phyloP scores from a whole-genome alignment of 225 moss, liverwort and hornwort species.

The Asterella californica region DNA sequence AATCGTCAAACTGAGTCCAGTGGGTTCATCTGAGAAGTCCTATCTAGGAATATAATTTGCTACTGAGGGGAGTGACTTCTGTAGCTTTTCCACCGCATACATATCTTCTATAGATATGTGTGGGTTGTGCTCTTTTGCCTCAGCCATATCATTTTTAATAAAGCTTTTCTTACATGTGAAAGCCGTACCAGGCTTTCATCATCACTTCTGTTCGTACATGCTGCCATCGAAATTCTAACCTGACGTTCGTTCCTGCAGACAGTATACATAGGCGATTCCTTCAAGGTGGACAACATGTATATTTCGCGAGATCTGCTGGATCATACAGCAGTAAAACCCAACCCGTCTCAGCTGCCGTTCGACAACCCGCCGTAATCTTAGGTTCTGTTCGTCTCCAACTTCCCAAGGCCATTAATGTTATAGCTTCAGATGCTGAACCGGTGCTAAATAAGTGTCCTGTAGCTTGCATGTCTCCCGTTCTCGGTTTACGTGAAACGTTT shows the following conservation, averaged over 20 bases:
- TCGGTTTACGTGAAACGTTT: neutral
- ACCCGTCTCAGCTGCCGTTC: conserved; percentile 7
- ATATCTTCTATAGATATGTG: no score
- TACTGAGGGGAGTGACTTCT: no score
- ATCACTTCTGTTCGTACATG: neutral
- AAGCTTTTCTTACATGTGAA: no score
- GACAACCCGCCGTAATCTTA: conserved; percentile 11
- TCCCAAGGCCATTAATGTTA: neutral
- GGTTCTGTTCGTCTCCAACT: conserved; percentile 12
- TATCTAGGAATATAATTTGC: no score
- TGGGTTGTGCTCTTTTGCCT: no score
- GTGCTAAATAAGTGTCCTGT: neutral
- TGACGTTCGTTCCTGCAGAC: conserved; percentile 17
- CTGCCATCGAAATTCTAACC: neutral
- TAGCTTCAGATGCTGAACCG: neutral
- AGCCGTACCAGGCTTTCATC: neutral
- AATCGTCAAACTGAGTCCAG: no score
- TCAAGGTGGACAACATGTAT: conserved; percentile 12
- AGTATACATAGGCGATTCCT: conserved; percentile 24
- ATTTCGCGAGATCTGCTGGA: conserved; percentile 12
- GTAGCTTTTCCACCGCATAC: no score
- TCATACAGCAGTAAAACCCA: neutral
- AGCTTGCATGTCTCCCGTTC: no score
- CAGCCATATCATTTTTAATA: no score
- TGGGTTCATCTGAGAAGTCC: no score